These are phyloP conservation scores for Monosporascus sp. DNA, from an alignment of 2,329 filamentous ascomycete genomes.

Conservation along the genomic window DNA sequence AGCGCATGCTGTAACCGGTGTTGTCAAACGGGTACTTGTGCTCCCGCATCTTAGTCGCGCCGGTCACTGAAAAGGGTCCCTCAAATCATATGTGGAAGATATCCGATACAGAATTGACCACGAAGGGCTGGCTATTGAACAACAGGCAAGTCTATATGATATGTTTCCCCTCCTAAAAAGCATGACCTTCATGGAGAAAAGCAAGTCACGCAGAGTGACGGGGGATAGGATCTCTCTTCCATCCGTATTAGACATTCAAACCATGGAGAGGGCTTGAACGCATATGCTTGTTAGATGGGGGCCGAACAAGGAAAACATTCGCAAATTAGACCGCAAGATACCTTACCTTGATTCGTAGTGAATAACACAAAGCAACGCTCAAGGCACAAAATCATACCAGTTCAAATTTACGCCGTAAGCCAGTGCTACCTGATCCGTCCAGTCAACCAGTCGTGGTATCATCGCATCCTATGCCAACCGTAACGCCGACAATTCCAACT, in stretches of 20 bases:
- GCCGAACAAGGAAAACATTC: conserved; percentile 1
- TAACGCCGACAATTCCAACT: background rate
- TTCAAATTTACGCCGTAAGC: background rate
- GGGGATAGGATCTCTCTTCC: conserved; percentile 43
- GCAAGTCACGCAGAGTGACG: conserved; percentile 48
- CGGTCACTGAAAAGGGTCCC: too few species aligned
- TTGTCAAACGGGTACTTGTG: too few species aligned
- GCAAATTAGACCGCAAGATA: background rate
- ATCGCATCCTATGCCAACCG: conserved; percentile 1
- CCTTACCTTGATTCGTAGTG: background rate
- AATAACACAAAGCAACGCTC: background rate
- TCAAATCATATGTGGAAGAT: too few species aligned
- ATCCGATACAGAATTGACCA: too few species aligned
- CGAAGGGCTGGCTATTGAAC: too few species aligned
- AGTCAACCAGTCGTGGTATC: conserved; percentile 4
- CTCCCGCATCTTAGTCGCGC: too few species aligned
- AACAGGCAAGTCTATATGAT: background rate
- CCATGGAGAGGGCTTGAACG: conserved; percentile 46
- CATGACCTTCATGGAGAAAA: conserved; percentile 41
- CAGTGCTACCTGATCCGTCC: background rate
- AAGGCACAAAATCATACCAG: background rate
- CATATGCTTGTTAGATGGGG: conserved; percentile 48
- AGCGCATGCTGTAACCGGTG: too few species aligned
- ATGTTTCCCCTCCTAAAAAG: conserved; percentile 44
- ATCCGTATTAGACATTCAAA: conserved; percentile 50